A percentile compares a stretch with the other conserved stretches of the same genome.
Evolutionary conservation across 495 filamentous ascomycete genomes (phyloP).

Genomic region (Daldinia grandis): DNA sequence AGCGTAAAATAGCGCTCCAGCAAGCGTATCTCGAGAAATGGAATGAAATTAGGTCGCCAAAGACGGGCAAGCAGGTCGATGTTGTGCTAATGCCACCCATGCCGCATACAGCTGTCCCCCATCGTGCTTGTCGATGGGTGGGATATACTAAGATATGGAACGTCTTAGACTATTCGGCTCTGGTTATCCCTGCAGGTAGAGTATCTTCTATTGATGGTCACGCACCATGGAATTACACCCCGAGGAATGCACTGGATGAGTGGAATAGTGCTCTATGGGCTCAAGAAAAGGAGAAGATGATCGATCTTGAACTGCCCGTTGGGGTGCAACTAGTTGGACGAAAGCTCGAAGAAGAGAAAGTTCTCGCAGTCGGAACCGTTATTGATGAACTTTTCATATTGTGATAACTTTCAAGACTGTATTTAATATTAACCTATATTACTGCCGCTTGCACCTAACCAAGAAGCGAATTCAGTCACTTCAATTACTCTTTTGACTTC

Average conservation of each 20-base stretch:
- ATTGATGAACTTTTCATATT: constrained; percentile 69
- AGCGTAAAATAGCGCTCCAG: constrained; percentile 34
- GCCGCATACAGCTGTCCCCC: constrained; percentile 47
- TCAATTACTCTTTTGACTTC: constrained; percentile 44
- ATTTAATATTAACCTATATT: background rate
- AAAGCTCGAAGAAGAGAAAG: constrained; percentile 81
- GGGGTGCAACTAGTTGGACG: constrained; percentile 80
- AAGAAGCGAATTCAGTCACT: background rate
- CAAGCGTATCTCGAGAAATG: constrained; percentile 40
- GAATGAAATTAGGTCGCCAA: constrained; percentile 31
- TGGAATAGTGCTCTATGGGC: constrained; percentile 48
- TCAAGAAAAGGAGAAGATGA: constrained; percentile 67
- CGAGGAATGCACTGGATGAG: constrained; percentile 48
- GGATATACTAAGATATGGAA: constrained; percentile 51
- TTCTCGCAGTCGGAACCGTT: constrained; percentile 73
- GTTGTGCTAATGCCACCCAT: constrained; percentile 46
- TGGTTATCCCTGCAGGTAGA: constrained; percentile 68
- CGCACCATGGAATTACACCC: constrained; percentile 52
- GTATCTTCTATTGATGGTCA: constrained; percentile 42
- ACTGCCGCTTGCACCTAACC: background rate
- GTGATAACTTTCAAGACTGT: too few relatives aligned
- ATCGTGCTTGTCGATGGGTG: constrained; percentile 41
- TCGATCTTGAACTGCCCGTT: constrained; percentile 80
- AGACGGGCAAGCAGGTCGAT: constrained; percentile 37
- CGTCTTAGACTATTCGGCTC: constrained; percentile 76